A percentile compares a stretch with the other conserved stretches of the same genome.
phyloP scores from a whole-genome alignment of 805 yeast species.

The Huiozyma naganishii region DNA sequence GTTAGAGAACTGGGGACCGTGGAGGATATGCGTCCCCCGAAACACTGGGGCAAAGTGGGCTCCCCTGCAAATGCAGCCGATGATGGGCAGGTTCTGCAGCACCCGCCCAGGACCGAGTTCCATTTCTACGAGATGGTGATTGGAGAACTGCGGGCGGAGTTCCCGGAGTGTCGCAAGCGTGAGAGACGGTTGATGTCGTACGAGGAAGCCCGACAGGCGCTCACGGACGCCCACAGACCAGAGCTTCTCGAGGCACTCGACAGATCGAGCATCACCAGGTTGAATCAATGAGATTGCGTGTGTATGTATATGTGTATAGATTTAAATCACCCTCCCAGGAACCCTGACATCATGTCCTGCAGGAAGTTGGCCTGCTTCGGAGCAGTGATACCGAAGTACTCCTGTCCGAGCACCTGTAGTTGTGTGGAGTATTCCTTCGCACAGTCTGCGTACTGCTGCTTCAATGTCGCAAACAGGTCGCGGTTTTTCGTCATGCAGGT shows the following conservation, averaged over 20 bases:
- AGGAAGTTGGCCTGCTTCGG: constrained; percentile 45
- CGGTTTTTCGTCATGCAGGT: constrained; percentile 46
- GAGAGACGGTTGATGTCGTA: constrained; percentile 67
- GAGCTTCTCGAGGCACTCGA: constrained; percentile 59
- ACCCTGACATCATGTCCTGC: constrained; percentile 68
- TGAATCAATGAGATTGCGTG: not conserved
- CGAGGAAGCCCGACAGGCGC: constrained; percentile 52
- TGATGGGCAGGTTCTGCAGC: constrained; percentile 18
- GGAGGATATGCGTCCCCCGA: constrained; percentile 46
- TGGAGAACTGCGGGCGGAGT: constrained; percentile 41
- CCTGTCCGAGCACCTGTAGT: constrained; percentile 46
- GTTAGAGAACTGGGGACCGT: constrained; percentile 49
- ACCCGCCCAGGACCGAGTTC: constrained; percentile 72
- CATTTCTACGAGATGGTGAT: constrained; percentile 76
- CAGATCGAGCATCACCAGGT: constrained; percentile 36
- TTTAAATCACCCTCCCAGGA: constrained; percentile 29
- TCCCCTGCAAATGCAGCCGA: constrained; percentile 9
- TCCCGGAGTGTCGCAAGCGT: constrained; percentile 68
- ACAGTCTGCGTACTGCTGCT: constrained; percentile 35
- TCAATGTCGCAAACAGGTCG: constrained; percentile 44
- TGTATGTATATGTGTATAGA: not conserved
- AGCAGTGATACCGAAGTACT: constrained; percentile 48
- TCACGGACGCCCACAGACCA: constrained; percentile 47
- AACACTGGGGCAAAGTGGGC: constrained; percentile 30
- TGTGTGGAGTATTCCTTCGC: constrained; percentile 27